Base-by-base conservation (phyloP, 768 basidiomycete genomes). In the Boletus bicolor region DNA sequence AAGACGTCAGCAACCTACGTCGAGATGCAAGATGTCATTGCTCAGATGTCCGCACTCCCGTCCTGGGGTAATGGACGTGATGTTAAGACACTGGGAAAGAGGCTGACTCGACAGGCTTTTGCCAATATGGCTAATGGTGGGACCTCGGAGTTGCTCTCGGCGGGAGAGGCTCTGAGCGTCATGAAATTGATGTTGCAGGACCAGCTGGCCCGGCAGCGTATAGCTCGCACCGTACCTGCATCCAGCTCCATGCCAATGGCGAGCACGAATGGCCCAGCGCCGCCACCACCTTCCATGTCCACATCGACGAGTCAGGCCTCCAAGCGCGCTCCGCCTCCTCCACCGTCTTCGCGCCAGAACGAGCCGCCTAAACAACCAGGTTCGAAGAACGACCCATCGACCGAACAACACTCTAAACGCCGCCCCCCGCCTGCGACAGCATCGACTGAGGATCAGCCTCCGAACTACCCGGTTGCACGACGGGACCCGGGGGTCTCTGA, bases 51-150 rank as follows among this genome's bases (percentile, higher is more conserved):
- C 2, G 46, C 55, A 0, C 69, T 86, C 1, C 72, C 76, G 1
- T 79, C 80, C 1, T 89, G 86, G 86, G 86, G 86, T 1, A 89
- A 89, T 47, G 87, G 82, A 0, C 78, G 86, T 5, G 86, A 88
- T 59, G 74, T 87, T 60, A 73, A 80, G 54, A 81, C 79, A 0
- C 70, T 86, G 6, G 69, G 81, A 5, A 81, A 79, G 62, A 67
- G 75, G 43, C 76, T 88, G 72, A 67, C 76, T 11, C 68, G 73
- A 17, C 32, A 62, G 2, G 83, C 78, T 0, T 73, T 80, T 44
- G 63, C 70, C 9, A 59, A 63, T 32, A 48, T 66, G 32, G 59
- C 59, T 11, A 49, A 49, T 8, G 58, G 53, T 11, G 67, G 62
- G 7, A 52, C 55, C 7, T 58, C 60, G 24, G 45, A 68, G 14